Base-by-base conservation (phyloP, 108 stramenopile species). In the Nitzschia palea region DNA sequence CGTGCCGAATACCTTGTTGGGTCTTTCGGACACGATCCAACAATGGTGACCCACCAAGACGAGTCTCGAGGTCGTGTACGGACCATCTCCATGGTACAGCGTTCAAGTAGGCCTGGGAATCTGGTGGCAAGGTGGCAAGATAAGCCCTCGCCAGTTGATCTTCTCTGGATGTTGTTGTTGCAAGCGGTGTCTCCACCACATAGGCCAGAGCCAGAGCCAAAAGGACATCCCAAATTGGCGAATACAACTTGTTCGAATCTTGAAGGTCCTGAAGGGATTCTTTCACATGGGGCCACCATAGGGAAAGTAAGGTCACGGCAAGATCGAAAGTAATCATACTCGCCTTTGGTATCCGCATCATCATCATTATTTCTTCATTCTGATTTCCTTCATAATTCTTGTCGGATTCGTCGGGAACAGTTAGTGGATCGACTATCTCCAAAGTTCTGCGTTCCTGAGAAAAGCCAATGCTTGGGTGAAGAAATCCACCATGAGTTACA, bases 31-130 rank as follows among this genome's bases (percentile, higher is more conserved):
- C 73, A 6, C 73, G 76, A 35, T 65, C 5, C 23, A 82, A 62
- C 20, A 92, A 42, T 1, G 81, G 73, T 9, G 91, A 83, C 29
- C 91, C 86, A 25, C 27, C 15, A 22, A 90, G 73, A 14, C 80
- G 69, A 8, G 40, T 18, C 29, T 70, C 18, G 9, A 86, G 57
- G 15, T 68, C 55, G 1, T 74, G 50, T 25, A 57, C 55, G 6
- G 64, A 40, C 87, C 90, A 91, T 61, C 82, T 79, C 9, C 90
- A 67, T 1, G 90, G 90, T 4, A 91, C 42, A 17, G 29, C 8
- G 52, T 76, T 59, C 33, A 47, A 64, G 4, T 30, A 55, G 12
- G 62, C 35, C 2, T 71, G 58, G 8, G 28, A 42, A 22, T 25
- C 23, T 2, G 52, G 28, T 17, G 76, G 77, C 17, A 82, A 55